Percentiles rank a stretch among this genome's conserved stretches.
Conservation (phyloP, 768 basidiomycete species). For the Nidularia sp. region DNA sequence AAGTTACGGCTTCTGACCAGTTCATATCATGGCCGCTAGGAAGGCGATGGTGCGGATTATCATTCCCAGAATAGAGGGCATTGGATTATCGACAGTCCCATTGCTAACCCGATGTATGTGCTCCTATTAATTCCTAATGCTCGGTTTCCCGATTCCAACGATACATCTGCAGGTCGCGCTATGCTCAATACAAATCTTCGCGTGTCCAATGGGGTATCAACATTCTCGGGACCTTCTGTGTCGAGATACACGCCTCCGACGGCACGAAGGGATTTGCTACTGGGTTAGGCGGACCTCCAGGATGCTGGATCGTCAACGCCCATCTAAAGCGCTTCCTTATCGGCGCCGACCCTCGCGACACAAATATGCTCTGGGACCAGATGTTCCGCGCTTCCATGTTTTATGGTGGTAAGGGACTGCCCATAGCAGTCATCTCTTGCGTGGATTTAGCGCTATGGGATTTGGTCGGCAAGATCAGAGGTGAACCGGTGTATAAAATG, state of each 20-base stretch:
- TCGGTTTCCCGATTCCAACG: not conserved
- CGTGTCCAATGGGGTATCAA: constrained; percentile 22
- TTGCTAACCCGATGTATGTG: constrained; percentile 8
- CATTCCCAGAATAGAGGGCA: constrained; percentile 14
- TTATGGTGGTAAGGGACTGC: constrained; percentile 24
- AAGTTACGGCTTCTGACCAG: no score
- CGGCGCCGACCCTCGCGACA: constrained; percentile 21
- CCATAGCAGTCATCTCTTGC: constrained; percentile 22
- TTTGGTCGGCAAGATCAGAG: constrained; percentile 21
- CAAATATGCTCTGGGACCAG: constrained; percentile 22
- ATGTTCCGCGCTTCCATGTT: constrained; percentile 24
- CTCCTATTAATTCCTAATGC: not conserved
- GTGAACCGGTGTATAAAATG: constrained; percentile 25
- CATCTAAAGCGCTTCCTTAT: constrained; percentile 23
- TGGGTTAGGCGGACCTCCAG: constrained; percentile 24
- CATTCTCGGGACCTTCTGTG: constrained; percentile 23
- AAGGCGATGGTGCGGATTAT: constrained; percentile 7
- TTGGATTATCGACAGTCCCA: constrained; percentile 21
- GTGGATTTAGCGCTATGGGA: constrained; percentile 27
- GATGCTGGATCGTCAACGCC: constrained; percentile 23
- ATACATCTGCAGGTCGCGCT: constrained; percentile 5
- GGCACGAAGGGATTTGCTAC: constrained; percentile 24
- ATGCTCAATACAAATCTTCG: constrained; percentile 20
- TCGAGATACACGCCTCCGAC: constrained; percentile 22
- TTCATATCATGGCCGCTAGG: not conserved